Base-by-base conservation (phyloP, 306 rosid species). In the Parietaria judaica region DNA sequence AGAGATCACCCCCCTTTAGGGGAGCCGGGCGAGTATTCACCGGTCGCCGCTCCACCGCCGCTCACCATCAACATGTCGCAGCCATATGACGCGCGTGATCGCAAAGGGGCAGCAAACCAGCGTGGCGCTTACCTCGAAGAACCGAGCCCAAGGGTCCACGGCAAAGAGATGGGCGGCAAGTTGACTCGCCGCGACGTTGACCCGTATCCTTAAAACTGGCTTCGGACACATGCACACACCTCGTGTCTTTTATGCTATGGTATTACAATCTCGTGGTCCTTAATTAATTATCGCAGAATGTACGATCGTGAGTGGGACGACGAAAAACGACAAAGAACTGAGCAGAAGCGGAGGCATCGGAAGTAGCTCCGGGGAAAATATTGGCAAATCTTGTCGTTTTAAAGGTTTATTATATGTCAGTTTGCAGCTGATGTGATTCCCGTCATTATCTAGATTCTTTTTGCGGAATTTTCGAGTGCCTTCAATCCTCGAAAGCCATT, bases 241-340 rank as follows among this genome's bases (percentile, higher is more conserved):
- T n/a, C n/a, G n/a, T n/a, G n/a, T n/a, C n/a, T n/a, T n/a, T n/a
- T n/a, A n/a, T 4, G 12, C 52, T 49, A 49, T 49, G 44, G 4
- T 39, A 39, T 39, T 39, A 11, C 41, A 61, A 10, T 44, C 48
- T 11, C 46, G 8, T 61, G 10, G 58, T 51, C 95, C 96, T 86
- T 86, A 63, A 88, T 78, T 70, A 68, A 54, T 72, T 34, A 66
- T 11, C 41, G 45, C 69, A 92, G 99, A 56, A 70, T 84, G 74
- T 80, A 86, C 47, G 95, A 89, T 34, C 88, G 95, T 1, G 99
- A 92, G 38, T 92, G 94, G 96, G 99, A 92, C 9, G 96, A 92
- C 16, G 95, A 86, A 76, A 92, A 92, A 82, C 77, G 97, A 73
- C 96, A 78, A 76, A 86, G 99, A 71, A 90, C 79, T 31, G 99